These are phyloP conservation scores for Coleophoma eucalyptorum DNA, from an alignment of 2,329 filamentous ascomycete genomes.

Conservation along the genomic window DNA sequence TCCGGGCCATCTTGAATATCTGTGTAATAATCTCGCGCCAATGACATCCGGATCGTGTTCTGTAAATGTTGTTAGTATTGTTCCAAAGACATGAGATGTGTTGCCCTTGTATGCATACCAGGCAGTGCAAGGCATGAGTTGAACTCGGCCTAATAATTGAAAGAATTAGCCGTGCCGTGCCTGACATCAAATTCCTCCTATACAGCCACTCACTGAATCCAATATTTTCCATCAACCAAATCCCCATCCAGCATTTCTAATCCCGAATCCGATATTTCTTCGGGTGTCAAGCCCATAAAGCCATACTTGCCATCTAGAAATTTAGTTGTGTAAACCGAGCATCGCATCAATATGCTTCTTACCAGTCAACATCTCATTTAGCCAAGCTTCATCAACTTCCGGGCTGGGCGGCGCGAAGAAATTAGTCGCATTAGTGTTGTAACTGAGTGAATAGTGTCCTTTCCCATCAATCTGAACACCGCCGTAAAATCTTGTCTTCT, in stretches of 20 bases:
- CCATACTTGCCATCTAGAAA: neutral
- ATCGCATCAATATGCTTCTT: neutral
- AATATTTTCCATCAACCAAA: neutral
- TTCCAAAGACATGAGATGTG: neutral
- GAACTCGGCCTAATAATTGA: neutral
- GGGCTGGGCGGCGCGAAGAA: neutral
- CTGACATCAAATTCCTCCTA: neutral
- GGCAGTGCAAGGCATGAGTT: neutral
- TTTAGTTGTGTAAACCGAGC: neutral
- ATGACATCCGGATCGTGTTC: neutral
- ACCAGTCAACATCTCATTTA: neutral
- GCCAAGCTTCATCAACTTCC: neutral
- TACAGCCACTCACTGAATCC: neutral
- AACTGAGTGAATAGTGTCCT: neutral
- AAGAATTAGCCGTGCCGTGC: neutral
- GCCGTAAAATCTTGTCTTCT: neutral
- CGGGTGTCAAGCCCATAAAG: neutral
- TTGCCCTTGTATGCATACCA: neutral
- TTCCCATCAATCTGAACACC: neutral
- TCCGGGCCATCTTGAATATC: neutral
- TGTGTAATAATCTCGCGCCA: neutral
- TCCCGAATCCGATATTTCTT: neutral
- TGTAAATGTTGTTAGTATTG: neutral
- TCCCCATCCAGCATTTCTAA: neutral
- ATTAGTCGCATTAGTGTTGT: neutral